These are phyloP conservation scores for Eleusine coracana DNA, from an alignment of 176 grass and related monocot genomes.

Conservation along the genomic window DNA sequence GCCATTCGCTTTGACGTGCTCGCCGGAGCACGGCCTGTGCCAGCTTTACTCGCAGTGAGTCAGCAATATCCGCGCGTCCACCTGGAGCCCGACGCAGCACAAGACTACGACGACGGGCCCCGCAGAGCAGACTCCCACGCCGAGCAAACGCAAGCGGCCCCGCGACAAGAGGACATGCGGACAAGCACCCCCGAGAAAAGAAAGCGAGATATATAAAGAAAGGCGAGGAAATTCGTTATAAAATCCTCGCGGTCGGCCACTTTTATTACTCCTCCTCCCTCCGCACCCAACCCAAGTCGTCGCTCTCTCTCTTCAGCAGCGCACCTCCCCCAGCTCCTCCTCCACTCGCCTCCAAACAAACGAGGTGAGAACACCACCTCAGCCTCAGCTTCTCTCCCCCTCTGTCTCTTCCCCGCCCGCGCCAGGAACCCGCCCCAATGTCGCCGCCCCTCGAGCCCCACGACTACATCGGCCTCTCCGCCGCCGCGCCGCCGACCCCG, in stretches of 20 bases:
- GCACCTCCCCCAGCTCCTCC: not conserved
- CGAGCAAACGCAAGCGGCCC: not conserved
- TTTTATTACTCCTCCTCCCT: slow-evolving; percentile 32
- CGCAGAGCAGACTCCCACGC: slow-evolving; percentile 4
- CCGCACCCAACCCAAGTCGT: not conserved
- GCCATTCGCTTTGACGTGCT: not conserved
- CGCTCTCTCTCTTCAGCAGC: not conserved
- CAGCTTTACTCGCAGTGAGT: not conserved
- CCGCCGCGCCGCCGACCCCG: slow-evolving; percentile 40
- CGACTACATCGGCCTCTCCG: slow-evolving; percentile 64
- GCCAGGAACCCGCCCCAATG: slow-evolving; percentile 28
- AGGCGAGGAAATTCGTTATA: slow-evolving; percentile 24
- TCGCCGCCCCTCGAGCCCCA: slow-evolving; percentile 53
- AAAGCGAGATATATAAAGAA: not conserved
- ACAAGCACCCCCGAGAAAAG: slow-evolving; percentile 27
- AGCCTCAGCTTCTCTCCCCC: not conserved
- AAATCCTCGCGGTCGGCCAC: slow-evolving; percentile 59
- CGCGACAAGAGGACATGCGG: slow-evolving; percentile 48
- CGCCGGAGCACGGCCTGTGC: not conserved
- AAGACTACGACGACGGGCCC: not conserved
- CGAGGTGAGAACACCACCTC: not conserved
- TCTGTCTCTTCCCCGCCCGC: not conserved
- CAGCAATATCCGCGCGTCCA: not conserved
- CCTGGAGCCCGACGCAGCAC: not conserved
- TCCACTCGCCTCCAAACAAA: slow-evolving; percentile 22